Evolutionary conservation across 2,329 filamentous ascomycete genomes (phyloP).

Genomic region (Alternaria burnsii): DNA sequence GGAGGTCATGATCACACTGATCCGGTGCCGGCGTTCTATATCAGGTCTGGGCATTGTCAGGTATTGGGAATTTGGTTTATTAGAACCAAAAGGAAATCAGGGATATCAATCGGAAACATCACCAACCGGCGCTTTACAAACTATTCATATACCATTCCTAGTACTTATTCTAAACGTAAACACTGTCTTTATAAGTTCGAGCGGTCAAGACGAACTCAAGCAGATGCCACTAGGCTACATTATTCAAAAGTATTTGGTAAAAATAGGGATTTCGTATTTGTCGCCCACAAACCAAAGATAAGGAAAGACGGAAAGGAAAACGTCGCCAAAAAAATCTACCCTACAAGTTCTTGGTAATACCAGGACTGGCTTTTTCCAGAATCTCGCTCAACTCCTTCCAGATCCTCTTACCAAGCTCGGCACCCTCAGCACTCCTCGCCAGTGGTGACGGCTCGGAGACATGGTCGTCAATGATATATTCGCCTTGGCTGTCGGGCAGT

Average conservation of each 20-base stretch:
- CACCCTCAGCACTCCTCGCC: constrained; percentile 44
- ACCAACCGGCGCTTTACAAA: too few relatives aligned
- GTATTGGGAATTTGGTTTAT: not conserved
- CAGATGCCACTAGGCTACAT: not conserved
- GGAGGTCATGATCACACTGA: not conserved
- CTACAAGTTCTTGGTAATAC: constrained; percentile 18
- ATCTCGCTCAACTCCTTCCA: constrained; percentile 50
- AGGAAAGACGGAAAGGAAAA: not conserved
- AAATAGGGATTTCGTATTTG: not conserved
- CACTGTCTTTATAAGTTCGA: not conserved
- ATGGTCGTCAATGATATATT: constrained; percentile 47
- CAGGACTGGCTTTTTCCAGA: constrained; percentile 44
- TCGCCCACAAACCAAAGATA: not conserved
- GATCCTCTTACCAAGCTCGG: constrained; percentile 40
- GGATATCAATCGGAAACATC: not conserved
- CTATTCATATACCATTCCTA: not conserved
- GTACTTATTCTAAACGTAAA: not conserved
- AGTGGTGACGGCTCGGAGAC: constrained; percentile 36
- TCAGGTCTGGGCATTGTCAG: not conserved
- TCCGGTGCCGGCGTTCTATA: not conserved
- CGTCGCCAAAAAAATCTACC: not conserved
- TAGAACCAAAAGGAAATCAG: not conserved
- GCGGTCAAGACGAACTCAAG: not conserved
- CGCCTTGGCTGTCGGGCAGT: constrained; percentile 40
- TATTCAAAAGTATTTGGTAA: not conserved